Evolutionary conservation across 2,329 filamentous ascomycete genomes (phyloP), one percentile per base, ranked within the genome.

Genomic region (Colletotrichum chlorophyti): DNA sequence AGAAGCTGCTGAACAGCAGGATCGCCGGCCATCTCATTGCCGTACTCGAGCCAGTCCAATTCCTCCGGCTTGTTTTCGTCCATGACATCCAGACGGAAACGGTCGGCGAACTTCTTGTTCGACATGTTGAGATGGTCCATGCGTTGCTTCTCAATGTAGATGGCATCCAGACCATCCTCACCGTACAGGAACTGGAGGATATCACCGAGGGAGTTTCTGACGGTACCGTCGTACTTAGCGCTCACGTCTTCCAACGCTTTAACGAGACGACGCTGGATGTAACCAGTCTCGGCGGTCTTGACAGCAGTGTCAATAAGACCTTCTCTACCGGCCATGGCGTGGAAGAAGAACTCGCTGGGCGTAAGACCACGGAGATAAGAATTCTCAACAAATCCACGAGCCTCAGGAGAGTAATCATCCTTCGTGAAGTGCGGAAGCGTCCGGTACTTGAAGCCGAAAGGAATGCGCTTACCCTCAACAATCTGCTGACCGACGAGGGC

Each of bases 261-360:
- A 69, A 99, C 95, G 41, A 99, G 84, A 81, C 96, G 93, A 78
- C 95, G 91, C 76, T 99, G 96, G 65, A 99, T 99, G 74, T 99
- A 99, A 77, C 95, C 95, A 57, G 96, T 99, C 76, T 99, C 96
- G 17, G 95, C 95, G 64, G 95, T 99, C 84, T 99, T 99, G 77
- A 99, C 96, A 65, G 95, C 95, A 49, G 95, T 99, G 83, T 99
- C 95, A 68, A 99, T 99, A 53, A 99, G 83, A 96, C 95, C 95
- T 78, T 99, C 95, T 81, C 95, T 88, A 92, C 95, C 95, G 82
- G 95, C 95, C 95, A 99, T 99, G 71, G 95, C 95, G 84, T 99
- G 95, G 84, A 99, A 99, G 81, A 97, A 99, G 79, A 99, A 99
- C 67, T 99, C 95, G 1, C 91, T 89, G 0, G 95, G 95, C 0